Evolutionary conservation across 1,284 basidiomycete species (phyloP), one percentile per base, ranked within the genome.

Genomic region (Pseudozyma hubeiensis): DNA sequence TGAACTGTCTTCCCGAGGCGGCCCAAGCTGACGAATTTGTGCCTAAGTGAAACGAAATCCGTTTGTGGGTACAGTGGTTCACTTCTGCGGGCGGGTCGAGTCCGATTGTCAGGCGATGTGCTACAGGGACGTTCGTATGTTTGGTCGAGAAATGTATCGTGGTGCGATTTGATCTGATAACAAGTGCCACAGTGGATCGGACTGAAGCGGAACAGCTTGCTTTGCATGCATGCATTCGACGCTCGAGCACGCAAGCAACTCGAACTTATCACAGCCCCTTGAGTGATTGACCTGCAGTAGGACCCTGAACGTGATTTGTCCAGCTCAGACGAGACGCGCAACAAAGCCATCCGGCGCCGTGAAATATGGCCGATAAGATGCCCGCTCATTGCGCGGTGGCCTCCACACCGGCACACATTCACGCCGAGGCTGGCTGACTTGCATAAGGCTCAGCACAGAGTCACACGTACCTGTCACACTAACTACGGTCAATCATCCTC

Each of bases 321-420:
- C 19, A 37, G 33, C 44, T 62, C 46, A 33, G 60, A 56, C 47
- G 47, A 30, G 44, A 33, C 44, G 30, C 34, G 35, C 60, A 19
- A 51, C 16, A 29, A 37, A 14, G 33, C 19, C 7, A 17, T 10
- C 2, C 35, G 14, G 35, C 35, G 2, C 2, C 35, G 35, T 37
- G 35, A 34, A 24, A 35, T 31, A 19, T 17, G 46, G 51, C 59
- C 47, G 47, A 50, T 57, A 41, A 55, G 60, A 43, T 44, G 65
- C 24, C 24, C 24, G 24, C 24, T 4, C 24, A 24, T 24, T 24
- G 58, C 57, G 57, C 57, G 40, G n/a, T n/a, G 13, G 3, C 54
- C 64, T 68, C 65, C 65, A 68, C 65, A 68, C 43, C 24, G 24
- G 24, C 24, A 24, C 24, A 24, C 24, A 24, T 24, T 24, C 24